These are phyloP conservation scores for Ailanthus altissimus DNA, from an alignment of 345 rosid species.

Conservation along the genomic window DNA sequence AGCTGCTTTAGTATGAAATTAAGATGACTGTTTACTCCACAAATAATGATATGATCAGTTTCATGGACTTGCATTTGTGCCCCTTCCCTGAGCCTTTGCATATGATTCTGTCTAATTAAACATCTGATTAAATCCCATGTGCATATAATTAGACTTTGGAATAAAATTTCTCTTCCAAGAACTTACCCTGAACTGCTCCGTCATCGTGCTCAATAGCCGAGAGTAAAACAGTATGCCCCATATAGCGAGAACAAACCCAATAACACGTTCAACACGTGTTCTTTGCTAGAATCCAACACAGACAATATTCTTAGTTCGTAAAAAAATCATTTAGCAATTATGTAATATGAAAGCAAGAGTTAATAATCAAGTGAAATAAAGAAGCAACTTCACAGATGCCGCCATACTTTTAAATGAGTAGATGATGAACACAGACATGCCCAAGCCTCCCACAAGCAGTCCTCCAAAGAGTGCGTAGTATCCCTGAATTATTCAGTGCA, in stretches of 20 bases:
- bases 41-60: constrained; percentile 85
- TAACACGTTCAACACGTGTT: constrained; percentile 78
- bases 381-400: constrained; percentile 16
- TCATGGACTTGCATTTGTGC: constrained; percentile 95
- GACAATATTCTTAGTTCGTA: constrained; percentile 30
- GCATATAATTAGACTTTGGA: constrained; percentile 15
- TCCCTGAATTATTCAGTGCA: constrained; percentile 49
- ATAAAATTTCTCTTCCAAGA: constrained; percentile 23
- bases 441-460: constrained; percentile 99
- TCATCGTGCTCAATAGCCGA: constrained; percentile 94
- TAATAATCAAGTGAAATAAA: constrained; percentile 14
- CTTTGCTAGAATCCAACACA: constrained; percentile 73
- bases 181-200: constrained; percentile 89
- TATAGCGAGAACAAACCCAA: constrained; percentile 84
- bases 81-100: constrained; percentile 95
- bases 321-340: neutral
- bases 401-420: constrained; percentile 74
- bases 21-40: constrained; percentile 85
- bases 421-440: constrained; percentile 92
- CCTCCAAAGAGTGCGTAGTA: constrained; percentile 64
- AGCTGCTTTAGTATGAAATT: constrained; percentile 84
- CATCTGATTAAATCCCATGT: constrained; percentile 26
- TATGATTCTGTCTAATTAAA: constrained; percentile 61
- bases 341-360: constrained; percentile 12
- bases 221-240: constrained; percentile 97